Conservation (phyloP, 2,329 filamentous ascomycete genomes). For the Fusarium lyarnte region DNA sequence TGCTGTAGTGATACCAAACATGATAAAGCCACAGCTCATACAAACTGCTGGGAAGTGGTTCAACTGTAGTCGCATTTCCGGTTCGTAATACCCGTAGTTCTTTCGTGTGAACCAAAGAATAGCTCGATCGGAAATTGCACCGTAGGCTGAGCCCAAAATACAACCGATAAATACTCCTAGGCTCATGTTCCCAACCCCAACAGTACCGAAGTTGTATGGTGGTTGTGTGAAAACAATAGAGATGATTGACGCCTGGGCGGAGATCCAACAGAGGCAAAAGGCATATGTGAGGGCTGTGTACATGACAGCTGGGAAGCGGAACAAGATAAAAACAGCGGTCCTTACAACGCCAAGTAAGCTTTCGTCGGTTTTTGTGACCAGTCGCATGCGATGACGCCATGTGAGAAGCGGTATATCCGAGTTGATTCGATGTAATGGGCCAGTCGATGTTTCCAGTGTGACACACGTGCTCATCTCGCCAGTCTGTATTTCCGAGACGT, state of each 20-base stretch:
- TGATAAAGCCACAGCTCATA: slow-evolving; percentile 47
- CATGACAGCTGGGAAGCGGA: slow-evolving; percentile 48
- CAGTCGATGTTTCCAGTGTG: not conserved
- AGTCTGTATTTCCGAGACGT: not conserved
- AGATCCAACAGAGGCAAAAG: slow-evolving; percentile 48
- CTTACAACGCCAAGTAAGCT: slow-evolving; percentile 9
- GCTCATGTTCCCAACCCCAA: slow-evolving; percentile 36
- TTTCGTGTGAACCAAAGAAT: slow-evolving; percentile 48
- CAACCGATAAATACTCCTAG: slow-evolving; percentile 47
- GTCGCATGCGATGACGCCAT: slow-evolving; percentile 5
- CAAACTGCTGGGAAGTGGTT: slow-evolving; percentile 42
- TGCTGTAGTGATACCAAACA: slow-evolving; percentile 49
- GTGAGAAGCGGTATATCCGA: slow-evolving; percentile 6
- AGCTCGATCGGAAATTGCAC: slow-evolving; percentile 48
- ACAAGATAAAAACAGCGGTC: slow-evolving; percentile 1
- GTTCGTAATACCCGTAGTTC: slow-evolving; percentile 53
- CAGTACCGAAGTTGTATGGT: not conserved
- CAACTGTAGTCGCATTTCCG: slow-evolving; percentile 53
- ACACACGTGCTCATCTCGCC: not conserved
- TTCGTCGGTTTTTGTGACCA: slow-evolving; percentile 29
- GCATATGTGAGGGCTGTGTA: slow-evolving; percentile 51
- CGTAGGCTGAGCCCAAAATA: slow-evolving; percentile 49
- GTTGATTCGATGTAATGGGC: not conserved
- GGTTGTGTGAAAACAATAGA: not conserved
- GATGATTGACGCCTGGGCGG: slow-evolving; percentile 35